Conservation (phyloP, 2,329 filamentous ascomycete genomes). For the Fusarium sp. region DNA sequence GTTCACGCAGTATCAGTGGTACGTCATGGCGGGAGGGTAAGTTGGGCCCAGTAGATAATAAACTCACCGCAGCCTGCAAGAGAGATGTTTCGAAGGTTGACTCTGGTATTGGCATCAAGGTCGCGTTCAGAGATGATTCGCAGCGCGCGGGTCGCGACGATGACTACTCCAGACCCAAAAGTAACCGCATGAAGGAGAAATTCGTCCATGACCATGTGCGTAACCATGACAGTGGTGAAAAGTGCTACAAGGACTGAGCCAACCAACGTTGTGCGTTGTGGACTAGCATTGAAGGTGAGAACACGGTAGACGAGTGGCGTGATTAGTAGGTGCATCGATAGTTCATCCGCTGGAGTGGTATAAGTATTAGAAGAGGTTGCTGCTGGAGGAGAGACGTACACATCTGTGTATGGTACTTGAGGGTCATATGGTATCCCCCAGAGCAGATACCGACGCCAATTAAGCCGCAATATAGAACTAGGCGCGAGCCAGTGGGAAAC, state of each 20-base stretch:
- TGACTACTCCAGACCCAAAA: conserved; percentile 50
- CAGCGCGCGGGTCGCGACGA: conserved; percentile 49
- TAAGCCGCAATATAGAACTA: conserved; percentile 53
- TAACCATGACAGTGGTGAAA: conserved; percentile 52
- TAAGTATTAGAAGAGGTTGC: background rate
- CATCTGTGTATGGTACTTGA: conserved; percentile 52
- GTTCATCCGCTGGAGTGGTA: conserved; percentile 50
- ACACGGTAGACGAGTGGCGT: conserved; percentile 55
- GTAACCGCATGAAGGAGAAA: conserved; percentile 53
- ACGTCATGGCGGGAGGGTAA: no score
- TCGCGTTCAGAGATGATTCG: conserved; percentile 50
- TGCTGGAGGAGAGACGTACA: conserved; percentile 33
- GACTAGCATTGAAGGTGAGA: conserved; percentile 49
- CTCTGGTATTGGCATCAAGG: conserved; percentile 39
- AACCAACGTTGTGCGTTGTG: conserved; percentile 39
- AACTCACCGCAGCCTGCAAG: conserved; percentile 35
- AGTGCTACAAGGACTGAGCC: conserved; percentile 38
- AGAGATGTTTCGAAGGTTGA: conserved; percentile 34
- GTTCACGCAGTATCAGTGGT: no score
- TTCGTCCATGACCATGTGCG: conserved; percentile 57
- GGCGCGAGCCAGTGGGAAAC: conserved; percentile 41
- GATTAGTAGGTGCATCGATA: conserved; percentile 56
- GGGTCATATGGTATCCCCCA: conserved; percentile 49
- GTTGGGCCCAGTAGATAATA: background rate
- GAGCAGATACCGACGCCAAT: conserved; percentile 52